Conservation (phyloP, 2,329 filamentous ascomycete species). For the Nannizziopsis barbatae region DNA sequence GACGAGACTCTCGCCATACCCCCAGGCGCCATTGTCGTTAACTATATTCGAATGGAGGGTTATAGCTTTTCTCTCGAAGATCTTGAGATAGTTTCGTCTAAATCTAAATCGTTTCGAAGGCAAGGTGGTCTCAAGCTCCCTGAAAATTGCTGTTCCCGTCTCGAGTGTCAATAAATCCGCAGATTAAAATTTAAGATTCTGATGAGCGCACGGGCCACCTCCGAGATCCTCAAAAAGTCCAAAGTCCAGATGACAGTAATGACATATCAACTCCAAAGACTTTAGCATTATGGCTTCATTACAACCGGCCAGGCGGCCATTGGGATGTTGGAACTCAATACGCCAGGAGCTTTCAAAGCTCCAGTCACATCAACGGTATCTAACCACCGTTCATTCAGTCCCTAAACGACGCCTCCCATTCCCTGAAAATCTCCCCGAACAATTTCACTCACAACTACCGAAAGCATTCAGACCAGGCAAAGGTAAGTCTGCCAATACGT, state of each 20-base stretch:
- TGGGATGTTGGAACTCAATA: conserved; percentile 58
- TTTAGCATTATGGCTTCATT: conserved; percentile 45
- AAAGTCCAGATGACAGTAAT: neutral
- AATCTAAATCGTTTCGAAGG: too few relatives aligned
- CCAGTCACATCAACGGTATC: conserved; percentile 35
- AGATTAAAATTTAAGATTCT: conserved; percentile 4
- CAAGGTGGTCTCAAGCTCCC: too few relatives aligned
- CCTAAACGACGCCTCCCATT: conserved; percentile 32
- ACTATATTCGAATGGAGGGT: neutral
- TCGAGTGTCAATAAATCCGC: neutral
- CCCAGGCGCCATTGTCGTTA: conserved; percentile 29
- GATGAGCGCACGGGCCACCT: conserved; percentile 13
- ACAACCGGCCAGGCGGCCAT: conserved; percentile 49
- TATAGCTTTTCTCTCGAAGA: too few relatives aligned
- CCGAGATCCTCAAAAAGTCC: conserved; percentile 15
- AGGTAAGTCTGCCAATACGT: conserved; percentile 21
- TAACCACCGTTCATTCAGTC: conserved; percentile 41
- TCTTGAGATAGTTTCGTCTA: too few relatives aligned
- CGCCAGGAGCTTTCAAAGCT: conserved; percentile 47
- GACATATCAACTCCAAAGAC: conserved; percentile 7
- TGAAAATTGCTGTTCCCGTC: too few relatives aligned
- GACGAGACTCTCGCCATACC: conserved; percentile 25
- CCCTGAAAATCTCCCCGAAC: conserved; percentile 32
- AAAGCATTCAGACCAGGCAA: conserved; percentile 28
- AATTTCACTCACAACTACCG: conserved; percentile 36